A percentile compares a stretch with the other conserved stretches of the same genome.
phyloP scores from a whole-genome alignment of 257 asterid genomes.

The Solanum infundibuliforme region DNA sequence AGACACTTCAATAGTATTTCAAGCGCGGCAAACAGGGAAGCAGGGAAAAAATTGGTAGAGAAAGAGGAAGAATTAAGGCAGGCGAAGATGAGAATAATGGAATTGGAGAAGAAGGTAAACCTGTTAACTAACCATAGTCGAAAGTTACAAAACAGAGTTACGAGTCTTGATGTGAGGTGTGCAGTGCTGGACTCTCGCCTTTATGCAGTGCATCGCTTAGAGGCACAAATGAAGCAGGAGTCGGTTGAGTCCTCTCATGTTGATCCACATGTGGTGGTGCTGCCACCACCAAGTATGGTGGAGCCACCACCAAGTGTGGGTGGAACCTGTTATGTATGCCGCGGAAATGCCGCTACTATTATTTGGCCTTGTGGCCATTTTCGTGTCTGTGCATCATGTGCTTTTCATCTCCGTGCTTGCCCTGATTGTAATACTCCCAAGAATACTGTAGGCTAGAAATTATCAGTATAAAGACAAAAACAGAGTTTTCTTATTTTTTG shows the following conservation, averaged over 20 bases:
- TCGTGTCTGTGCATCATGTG: constrained; percentile 29
- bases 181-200: neutral
- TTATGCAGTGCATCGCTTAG: neutral
- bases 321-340: constrained; percentile 21
- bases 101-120: neutral
- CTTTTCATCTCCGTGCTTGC: constrained; percentile 9
- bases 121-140: constrained; percentile 6
- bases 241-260: constrained; percentile 26
- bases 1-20: neutral
- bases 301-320: constrained; percentile 4
- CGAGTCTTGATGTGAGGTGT: neutral
- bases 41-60: constrained; percentile 13
- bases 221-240: neutral
- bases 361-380: constrained; percentile 52
- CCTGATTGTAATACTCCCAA: constrained; percentile 24
- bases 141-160: neutral
- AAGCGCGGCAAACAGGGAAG: constrained; percentile 5
- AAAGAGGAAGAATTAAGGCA: neutral
- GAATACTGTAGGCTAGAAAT: neutral
- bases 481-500: neutral
- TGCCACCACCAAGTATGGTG: constrained; percentile 2
- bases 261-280: constrained; percentile 9
- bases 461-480: neutral
- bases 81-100: neutral
- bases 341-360: constrained; percentile 26